These are phyloP conservation scores for Mucor sp. DNA, from an alignment of 371 early-diverging fungal species.

Conservation along the genomic window DNA sequence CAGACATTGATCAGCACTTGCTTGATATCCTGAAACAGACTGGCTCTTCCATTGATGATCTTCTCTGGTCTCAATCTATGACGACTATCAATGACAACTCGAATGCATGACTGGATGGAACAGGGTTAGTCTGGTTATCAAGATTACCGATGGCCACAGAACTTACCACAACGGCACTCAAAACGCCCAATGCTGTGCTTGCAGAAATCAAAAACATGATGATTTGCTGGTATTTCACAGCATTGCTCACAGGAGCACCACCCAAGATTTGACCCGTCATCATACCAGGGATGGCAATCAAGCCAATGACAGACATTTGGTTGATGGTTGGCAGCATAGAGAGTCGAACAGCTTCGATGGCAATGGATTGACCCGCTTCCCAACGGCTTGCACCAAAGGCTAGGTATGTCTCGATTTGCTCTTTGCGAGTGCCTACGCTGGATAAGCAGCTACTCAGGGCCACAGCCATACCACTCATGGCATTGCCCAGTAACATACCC, in stretches of 20 bases:
- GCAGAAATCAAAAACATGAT: conserved; percentile 86
- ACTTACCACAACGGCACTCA: conserved; percentile 62
- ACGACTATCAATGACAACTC: conserved; percentile 58
- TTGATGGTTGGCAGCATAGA: conserved; percentile 86
- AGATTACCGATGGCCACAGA: background rate
- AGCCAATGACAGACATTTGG: conserved; percentile 82
- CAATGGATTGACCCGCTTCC: conserved; percentile 80
- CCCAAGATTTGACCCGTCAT: conserved; percentile 93
- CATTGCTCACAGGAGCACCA: conserved; percentile 81
- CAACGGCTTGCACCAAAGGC: conserved; percentile 84
- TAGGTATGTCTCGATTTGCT: conserved; percentile 74
- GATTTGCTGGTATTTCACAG: conserved; percentile 80
- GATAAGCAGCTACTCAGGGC: conserved; percentile 66
- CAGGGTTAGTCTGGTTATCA: too few species aligned
- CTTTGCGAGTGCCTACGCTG: conserved; percentile 60
- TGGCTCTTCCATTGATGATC: conserved; percentile 35
- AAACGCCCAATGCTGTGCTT: conserved; percentile 54
- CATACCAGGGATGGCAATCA: conserved; percentile 89
- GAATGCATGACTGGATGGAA: conserved; percentile 49
- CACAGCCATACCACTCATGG: conserved; percentile 83
- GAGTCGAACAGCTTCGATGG: conserved; percentile 69
- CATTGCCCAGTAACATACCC: conserved; percentile 88
- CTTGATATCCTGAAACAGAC: conserved; percentile 23
- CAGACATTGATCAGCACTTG: conserved; percentile 1
- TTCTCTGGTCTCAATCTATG: conserved; percentile 62